Conservation (phyloP, 805 yeast species). For the Pichia kluyveri region DNA sequence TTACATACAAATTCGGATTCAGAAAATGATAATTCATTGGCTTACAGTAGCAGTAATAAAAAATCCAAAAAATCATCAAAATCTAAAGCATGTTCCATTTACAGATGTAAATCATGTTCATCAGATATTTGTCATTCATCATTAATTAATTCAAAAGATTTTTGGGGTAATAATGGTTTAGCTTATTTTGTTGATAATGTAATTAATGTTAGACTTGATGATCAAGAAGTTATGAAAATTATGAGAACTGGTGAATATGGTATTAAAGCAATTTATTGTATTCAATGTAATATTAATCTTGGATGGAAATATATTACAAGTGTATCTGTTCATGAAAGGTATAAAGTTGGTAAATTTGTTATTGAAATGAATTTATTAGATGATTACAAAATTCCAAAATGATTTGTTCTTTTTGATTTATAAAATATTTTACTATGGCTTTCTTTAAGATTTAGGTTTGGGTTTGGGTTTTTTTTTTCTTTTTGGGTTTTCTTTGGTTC, state of each 20-base stretch:
- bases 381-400: not conserved
- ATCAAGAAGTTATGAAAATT: slow-evolving; percentile 16
- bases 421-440: not conserved
- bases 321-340: slow-evolving; percentile 21
- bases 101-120: slow-evolving; percentile 26
- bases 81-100: slow-evolving; percentile 6
- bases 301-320: slow-evolving; percentile 29
- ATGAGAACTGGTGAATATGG: slow-evolving; percentile 28
- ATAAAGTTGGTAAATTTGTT: slow-evolving; percentile 27
- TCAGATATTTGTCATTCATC: slow-evolving; percentile 24
- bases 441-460: not conserved
- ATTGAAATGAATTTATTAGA: slow-evolving; percentile 20
- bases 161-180: slow-evolving; percentile 26
- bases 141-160: slow-evolving; percentile 25
- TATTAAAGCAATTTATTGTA: slow-evolving; percentile 22
- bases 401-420: not conserved
- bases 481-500: not conserved
- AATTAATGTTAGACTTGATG: slow-evolving; percentile 18
- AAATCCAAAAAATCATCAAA: too few species aligned
- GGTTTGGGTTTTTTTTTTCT: not conserved
- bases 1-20: not conserved
- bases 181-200: slow-evolving; percentile 26
- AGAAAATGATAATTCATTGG: not conserved
- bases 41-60: too few species aligned
- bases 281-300: slow-evolving; percentile 22